These are phyloP conservation scores for Irineochytrium annulatum DNA, from an alignment of 192 early-diverging fungal species.

Conservation along the genomic window DNA sequence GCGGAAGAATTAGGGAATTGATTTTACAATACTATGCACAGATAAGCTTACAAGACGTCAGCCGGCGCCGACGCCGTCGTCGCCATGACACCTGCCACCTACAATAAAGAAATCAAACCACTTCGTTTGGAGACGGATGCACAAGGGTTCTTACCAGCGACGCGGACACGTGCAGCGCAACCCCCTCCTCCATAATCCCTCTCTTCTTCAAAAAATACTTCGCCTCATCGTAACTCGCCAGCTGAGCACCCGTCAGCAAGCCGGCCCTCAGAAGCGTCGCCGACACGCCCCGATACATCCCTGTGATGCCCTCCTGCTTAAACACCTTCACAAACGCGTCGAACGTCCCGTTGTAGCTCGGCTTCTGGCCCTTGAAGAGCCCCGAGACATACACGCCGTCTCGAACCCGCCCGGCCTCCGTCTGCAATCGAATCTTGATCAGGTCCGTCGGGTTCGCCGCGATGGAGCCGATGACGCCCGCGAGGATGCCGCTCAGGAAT, in stretches of 20 bases:
- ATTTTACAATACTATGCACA: too few relatives aligned
- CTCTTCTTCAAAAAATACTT: conserved; percentile 40
- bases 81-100: too few relatives aligned
- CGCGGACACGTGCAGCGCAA: conserved; percentile 31
- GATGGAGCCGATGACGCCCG: conserved; percentile 15
- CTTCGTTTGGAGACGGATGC: too few relatives aligned
- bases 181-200: conserved; percentile 33
- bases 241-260: conserved; percentile 45
- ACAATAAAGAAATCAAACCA: too few relatives aligned
- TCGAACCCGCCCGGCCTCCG: conserved; percentile 11
- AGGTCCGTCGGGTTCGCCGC: conserved; percentile 22
- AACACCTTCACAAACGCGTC: conserved; percentile 18
- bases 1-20: too few relatives aligned
- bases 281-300: conserved; percentile 43
- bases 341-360: conserved; percentile 14
- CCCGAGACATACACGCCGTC: conserved; percentile 15
- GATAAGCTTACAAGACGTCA: conserved; percentile 17
- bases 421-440: conserved; percentile 23
- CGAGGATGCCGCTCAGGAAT: conserved; percentile 3
- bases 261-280: conserved; percentile 44
- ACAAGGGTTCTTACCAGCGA: conserved; percentile 38
- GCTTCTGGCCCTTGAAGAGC: conserved; percentile 8
- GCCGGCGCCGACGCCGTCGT: conserved; percentile 14
- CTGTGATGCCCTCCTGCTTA: not conserved
- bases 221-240: conserved; percentile 48